phyloP scores from a whole-genome alignment of 1,284 basidiomycete genomes.

The Porogramme epimiltina region DNA sequence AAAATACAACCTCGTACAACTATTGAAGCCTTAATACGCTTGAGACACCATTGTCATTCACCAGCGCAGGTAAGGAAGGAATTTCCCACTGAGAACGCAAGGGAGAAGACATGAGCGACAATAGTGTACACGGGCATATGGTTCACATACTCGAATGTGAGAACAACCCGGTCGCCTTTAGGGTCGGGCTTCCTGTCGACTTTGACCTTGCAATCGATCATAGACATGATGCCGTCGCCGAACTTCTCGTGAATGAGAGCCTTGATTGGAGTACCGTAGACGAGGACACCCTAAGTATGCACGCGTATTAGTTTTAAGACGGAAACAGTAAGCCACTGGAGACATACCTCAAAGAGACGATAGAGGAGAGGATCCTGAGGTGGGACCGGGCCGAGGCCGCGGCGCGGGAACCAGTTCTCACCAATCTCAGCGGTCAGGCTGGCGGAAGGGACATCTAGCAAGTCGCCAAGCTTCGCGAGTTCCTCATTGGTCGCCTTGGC shows the following conservation, averaged over 20 bases:
- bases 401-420: constrained; percentile 71
- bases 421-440: constrained; percentile 55
- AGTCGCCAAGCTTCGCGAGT: constrained; percentile 50
- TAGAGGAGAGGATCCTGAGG: constrained; percentile 85
- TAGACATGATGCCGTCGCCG: constrained; percentile 90
- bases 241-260: constrained; percentile 92
- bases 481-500: constrained; percentile 72
- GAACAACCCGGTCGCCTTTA: constrained; percentile 80
- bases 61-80: constrained; percentile 73
- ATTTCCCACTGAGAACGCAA: constrained; percentile 58
- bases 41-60: no score
- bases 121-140: constrained; percentile 2
- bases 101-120: background rate
- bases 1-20: no score
- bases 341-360: constrained; percentile 76
- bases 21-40: no score
- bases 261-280: constrained; percentile 84
- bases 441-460: constrained; percentile 48
- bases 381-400: constrained; percentile 67
- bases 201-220: constrained; percentile 82
- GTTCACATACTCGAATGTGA: constrained; percentile 78
- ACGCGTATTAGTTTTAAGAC: background rate
- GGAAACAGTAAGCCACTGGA: background rate
- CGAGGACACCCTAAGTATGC: constrained; percentile 60
- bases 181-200: constrained; percentile 78